Conservation (phyloP, 441 rosid genomes). For the Metrosideros polymorpha region DNA sequence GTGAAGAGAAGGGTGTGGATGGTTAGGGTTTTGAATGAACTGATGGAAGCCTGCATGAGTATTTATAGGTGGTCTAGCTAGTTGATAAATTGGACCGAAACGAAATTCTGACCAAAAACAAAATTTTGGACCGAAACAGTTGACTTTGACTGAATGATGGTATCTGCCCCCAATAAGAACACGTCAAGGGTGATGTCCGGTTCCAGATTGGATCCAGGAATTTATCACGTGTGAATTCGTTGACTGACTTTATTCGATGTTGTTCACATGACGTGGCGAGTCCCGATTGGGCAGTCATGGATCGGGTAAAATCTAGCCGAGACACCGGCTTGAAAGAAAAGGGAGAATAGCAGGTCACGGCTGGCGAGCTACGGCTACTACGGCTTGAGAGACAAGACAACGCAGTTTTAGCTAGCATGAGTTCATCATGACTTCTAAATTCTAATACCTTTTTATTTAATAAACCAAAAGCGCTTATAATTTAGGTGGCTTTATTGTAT, state of each 20-base stretch:
- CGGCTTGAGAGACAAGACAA: background rate
- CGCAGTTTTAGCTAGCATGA: background rate
- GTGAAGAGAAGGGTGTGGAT: background rate
- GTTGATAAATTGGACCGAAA: background rate
- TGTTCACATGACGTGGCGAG: background rate
- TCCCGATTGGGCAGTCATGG: background rate
- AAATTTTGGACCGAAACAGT: background rate
- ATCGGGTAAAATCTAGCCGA: background rate
- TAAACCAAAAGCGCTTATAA: no score
- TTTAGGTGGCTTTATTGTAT: no score
- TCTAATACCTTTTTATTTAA: no score
- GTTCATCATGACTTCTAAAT: no score
- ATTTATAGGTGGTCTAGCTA: background rate
- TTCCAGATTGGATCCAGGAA: background rate
- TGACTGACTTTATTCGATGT: background rate
- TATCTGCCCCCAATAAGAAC: background rate
- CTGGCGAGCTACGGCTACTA: background rate
- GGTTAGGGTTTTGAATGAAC: background rate
- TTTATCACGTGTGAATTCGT: background rate
- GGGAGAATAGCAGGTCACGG: background rate
- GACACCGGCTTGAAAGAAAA: background rate
- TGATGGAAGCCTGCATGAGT: background rate
- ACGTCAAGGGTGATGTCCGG: background rate
- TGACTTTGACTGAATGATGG: background rate
- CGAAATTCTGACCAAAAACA: no score